Evolutionary conservation across 2,329 filamentous ascomycete species (phyloP), one percentile per base, ranked within the genome.

Genomic region (Juglanconis oblonga): DNA sequence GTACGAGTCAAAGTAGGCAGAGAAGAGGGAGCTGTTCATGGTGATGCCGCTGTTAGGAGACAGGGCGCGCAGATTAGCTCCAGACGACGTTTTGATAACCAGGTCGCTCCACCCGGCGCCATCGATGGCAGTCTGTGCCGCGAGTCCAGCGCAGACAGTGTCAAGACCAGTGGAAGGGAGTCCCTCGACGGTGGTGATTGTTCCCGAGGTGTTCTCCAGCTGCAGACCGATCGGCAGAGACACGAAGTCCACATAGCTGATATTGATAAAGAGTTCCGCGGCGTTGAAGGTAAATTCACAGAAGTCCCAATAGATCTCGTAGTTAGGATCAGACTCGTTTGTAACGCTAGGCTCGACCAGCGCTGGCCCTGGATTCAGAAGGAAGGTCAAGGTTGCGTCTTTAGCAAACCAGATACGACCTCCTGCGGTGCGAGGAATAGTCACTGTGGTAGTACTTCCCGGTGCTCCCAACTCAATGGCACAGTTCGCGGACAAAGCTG

Each of bases 231-330:
- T 80, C n/a, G 88, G 87, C 65, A 88, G 70, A 66, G 77, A 77
- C 63, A 92, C 82, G 73, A 93, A 93, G 76, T 93, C 90, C 56
- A 93, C 90, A 70, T 89, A 88, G 63, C 81, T 85, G 67, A 93
- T 87, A 66, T 90, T 90, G 66, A 83, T 85, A 68, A 84, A 90
- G 5, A 90, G 73, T 71, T 89, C 79, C 36, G 71, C 68, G 40
- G 73, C 67, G 71, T 89, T 89, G 73, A 82, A 88, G 14, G 87
- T 88, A 67, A 89, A 87, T 72, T 91, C 88, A 74, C 81, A 85
- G 69, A 90, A 91, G 33, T 80, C 82, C 87, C 87, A 91, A 61
- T 79, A 74, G 50, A 82, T 74, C 40, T 81, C 75, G 69, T 86
- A 85, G 70, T 89, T 90, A 2, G 79, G 73, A 67, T 91, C 88